Percentiles rank a stretch among this genome's conserved stretches.
These are phyloP conservation scores for Dovyalis caffra DNA, from an alignment of 345 rosid genomes.

Conservation along the genomic window DNA sequence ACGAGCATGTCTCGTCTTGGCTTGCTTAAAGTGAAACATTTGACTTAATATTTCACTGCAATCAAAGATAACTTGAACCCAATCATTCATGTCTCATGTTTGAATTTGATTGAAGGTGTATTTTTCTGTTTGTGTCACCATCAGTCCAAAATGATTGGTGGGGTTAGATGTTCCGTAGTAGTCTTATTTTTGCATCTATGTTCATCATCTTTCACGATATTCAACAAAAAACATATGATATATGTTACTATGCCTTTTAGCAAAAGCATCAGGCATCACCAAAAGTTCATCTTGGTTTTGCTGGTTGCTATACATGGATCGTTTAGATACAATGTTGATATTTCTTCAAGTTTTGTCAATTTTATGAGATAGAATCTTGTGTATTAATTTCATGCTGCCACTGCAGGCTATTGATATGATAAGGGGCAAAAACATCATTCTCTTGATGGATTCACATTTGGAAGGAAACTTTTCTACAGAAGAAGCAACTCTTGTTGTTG, in stretches of 20 bases:
- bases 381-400: conserved; percentile 14
- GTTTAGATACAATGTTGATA: neutral
- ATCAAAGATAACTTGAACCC: neutral
- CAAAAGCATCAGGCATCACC: neutral
- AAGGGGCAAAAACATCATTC: conserved; percentile 62
- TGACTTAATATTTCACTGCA: neutral
- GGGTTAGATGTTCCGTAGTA: neutral
- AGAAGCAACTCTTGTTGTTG: conserved; percentile 79
- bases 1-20: neutral
- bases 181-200: neutral
- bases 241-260: neutral
- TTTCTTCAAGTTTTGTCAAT: neutral
- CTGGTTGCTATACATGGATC: neutral
- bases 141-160: neutral
- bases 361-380: neutral
- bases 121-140: neutral
- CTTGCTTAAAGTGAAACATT: neutral
- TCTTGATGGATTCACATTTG: conserved; percentile 89
- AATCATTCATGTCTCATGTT: neutral
- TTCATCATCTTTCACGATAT: neutral
- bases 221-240: neutral
- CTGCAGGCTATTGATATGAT: conserved; percentile 96
- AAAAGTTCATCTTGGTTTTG: neutral
- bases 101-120: neutral
- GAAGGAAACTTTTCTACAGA: conserved; percentile 89